Conservation (phyloP, 495 filamentous ascomycete species). For the Neurospora sp. region DNA sequence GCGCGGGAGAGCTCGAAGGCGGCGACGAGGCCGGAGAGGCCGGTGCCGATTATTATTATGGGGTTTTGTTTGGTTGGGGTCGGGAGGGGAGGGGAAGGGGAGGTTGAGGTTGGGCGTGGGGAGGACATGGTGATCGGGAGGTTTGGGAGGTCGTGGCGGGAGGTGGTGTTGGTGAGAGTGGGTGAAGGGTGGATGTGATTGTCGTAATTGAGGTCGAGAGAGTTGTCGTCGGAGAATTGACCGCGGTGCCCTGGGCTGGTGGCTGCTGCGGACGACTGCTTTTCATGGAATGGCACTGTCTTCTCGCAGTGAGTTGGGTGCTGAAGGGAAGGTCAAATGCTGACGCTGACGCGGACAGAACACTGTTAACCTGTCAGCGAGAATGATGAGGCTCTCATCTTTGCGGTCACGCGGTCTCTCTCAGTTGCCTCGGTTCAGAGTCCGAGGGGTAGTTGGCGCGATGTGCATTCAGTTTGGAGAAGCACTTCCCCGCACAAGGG, state of each 20-base stretch:
- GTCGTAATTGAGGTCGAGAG: background rate
- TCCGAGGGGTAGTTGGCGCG: background rate
- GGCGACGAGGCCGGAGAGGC: conserved; percentile 42
- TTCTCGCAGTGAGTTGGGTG: background rate
- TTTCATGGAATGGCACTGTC: background rate
- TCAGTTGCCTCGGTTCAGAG: background rate
- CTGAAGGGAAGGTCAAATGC: too few relatives aligned
- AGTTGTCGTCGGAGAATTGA: background rate
- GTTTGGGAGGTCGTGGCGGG: background rate
- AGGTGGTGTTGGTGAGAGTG: background rate
- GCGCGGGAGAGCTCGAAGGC: conserved; percentile 39
- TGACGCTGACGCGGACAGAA: background rate
- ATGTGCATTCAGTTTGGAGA: background rate
- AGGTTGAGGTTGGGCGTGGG: background rate
- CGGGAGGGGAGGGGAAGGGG: background rate
- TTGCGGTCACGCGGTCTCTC: background rate
- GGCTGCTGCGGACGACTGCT: background rate
- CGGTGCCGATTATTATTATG: conserved; percentile 41
- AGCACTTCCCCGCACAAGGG: background rate
- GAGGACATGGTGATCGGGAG: background rate
- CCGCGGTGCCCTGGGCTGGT: background rate
- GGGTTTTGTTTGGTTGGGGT: conserved; percentile 12
- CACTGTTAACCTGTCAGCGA: background rate
- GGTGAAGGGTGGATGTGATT: background rate
- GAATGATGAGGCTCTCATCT: background rate